phyloP scores from a whole-genome alignment of 2,329 filamentous ascomycete genomes.

The Aspergillus bombycis region DNA sequence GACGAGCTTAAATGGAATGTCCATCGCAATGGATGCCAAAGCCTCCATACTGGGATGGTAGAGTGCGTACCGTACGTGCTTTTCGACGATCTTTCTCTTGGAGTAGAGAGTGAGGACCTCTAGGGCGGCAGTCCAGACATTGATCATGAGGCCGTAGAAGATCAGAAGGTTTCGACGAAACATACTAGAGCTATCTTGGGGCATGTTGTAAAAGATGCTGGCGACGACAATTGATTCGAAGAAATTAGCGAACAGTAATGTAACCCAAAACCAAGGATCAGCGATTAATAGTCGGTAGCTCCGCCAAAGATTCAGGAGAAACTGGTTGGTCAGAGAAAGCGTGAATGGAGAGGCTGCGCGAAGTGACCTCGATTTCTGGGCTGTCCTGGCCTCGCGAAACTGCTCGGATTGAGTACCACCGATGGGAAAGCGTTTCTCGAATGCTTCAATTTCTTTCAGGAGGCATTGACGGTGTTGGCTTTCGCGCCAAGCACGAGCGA shows the following conservation, averaged over 20 bases:
- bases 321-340: constrained; percentile 72
- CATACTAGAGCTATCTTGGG: constrained; percentile 67
- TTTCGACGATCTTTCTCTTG: constrained; percentile 18
- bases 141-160: constrained; percentile 83
- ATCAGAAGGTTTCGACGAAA: constrained; percentile 74
- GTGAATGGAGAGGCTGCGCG: constrained; percentile 69
- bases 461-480: constrained; percentile 33
- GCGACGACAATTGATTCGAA: constrained; percentile 74
- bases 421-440: neutral
- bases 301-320: constrained; percentile 75
- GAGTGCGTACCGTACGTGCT: constrained; percentile 55
- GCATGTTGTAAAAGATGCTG: constrained; percentile 77
- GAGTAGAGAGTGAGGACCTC: constrained; percentile 40
- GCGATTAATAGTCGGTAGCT: constrained; percentile 73
- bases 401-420: constrained; percentile 32
- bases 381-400: constrained; percentile 58
- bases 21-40: constrained; percentile 13
- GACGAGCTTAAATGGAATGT: constrained; percentile 71
- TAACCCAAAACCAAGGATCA: constrained; percentile 72
- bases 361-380: too few species aligned
- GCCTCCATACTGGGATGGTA: constrained; percentile 18
- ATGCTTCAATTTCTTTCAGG: constrained; percentile 9
- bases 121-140: constrained; percentile 56
- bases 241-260: constrained; percentile 66
- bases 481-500: constrained; percentile 58